Conservation (phyloP, 2,329 filamentous ascomycete species). For the Nothophoma quercina region DNA sequence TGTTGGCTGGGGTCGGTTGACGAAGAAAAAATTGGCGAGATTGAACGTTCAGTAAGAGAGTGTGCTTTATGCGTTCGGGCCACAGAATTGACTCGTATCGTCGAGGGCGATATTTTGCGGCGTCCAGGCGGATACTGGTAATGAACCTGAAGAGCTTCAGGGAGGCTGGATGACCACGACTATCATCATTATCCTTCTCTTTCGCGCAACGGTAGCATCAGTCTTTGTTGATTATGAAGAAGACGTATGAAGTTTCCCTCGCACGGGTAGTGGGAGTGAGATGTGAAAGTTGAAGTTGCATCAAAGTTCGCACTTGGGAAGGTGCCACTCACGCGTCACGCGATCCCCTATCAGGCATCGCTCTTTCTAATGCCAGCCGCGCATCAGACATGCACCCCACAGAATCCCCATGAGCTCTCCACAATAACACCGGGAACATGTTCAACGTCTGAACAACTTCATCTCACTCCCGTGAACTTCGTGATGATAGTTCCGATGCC, state of each 20-base stretch:
- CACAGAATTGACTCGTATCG: too few relatives aligned
- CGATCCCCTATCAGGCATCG: conserved; percentile 17
- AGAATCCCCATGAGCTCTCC: conserved; percentile 8
- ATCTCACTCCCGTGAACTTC: background rate
- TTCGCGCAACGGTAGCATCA: background rate
- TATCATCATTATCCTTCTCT: background rate
- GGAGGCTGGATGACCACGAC: background rate
- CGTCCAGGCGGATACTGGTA: background rate
- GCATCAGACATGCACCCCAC: conserved; percentile 11
- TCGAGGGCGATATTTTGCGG: background rate
- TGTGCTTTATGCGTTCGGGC: too few relatives aligned
- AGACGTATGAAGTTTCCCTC: too few relatives aligned
- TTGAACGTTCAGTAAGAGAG: too few relatives aligned
- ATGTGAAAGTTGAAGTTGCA: conserved; percentile 12
- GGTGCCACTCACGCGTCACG: conserved; percentile 8
- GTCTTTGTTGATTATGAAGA: background rate
- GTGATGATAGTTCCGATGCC: background rate
- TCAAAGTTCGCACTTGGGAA: conserved; percentile 10
- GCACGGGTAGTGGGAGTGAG: too few relatives aligned
- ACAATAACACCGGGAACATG: conserved; percentile 7
- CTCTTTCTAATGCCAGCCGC: conserved; percentile 5
- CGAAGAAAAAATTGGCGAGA: too few relatives aligned
- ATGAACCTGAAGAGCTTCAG: background rate
- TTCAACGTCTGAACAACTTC: background rate
- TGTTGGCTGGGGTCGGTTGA: too few relatives aligned